phyloP scores from a whole-genome alignment of 2,329 filamentous ascomycete genomes.

The Pseudogymnoascus sp. region DNA sequence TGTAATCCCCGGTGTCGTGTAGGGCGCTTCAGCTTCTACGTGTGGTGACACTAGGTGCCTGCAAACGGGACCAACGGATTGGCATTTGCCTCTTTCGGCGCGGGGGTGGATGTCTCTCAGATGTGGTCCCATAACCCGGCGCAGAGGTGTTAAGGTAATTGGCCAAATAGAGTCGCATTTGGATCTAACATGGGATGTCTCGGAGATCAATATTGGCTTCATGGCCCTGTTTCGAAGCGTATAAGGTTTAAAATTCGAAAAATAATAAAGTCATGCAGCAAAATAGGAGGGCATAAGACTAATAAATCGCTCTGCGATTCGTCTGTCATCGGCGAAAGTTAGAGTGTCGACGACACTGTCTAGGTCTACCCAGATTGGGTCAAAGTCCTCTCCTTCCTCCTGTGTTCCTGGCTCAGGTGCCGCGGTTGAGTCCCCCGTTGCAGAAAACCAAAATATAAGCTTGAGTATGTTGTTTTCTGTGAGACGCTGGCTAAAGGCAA shows the following conservation, averaged over 20 bases:
- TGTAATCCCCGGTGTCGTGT: no score
- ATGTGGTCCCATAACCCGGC: no score
- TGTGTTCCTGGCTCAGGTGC: conserved; percentile 12
- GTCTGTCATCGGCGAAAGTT: background rate
- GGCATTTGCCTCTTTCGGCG: no score
- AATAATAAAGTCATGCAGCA: background rate
- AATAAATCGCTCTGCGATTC: background rate
- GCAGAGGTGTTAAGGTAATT: no score
- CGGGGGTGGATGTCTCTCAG: no score
- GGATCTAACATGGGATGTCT: background rate
- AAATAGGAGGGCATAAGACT: background rate
- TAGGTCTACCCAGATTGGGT: conserved; percentile 28
- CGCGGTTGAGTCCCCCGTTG: background rate
- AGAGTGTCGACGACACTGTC: background rate
- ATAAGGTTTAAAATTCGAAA: background rate
- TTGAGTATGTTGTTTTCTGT: background rate
- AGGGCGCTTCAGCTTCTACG: no score
- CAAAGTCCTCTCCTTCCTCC: conserved; percentile 13
- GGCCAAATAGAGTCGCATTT: background rate
- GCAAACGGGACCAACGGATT: no score
- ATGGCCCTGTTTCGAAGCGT: background rate
- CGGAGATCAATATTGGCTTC: background rate
- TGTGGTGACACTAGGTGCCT: no score
- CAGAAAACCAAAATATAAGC: conserved; percentile 2
- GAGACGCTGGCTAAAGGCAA: background rate